Evolutionary conservation across 768 basidiomycete species (phyloP).

Genomic region (Neoboletus brunneissimus): DNA sequence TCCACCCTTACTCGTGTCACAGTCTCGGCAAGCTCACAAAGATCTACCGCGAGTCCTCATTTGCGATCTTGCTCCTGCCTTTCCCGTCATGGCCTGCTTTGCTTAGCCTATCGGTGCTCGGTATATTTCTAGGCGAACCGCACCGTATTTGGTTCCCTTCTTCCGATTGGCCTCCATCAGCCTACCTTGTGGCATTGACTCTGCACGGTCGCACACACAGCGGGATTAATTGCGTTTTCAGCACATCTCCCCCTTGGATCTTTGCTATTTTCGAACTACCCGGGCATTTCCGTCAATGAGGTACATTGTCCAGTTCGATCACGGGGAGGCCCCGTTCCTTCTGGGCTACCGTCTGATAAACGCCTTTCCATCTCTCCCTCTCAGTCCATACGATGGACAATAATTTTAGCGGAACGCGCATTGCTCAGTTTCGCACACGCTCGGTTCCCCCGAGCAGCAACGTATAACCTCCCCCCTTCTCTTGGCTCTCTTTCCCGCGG

Average conservation of each 20-base stretch:
- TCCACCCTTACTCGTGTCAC: constrained; percentile 24
- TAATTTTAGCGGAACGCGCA: constrained; percentile 6
- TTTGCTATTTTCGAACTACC: constrained; percentile 32
- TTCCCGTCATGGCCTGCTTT: constrained; percentile 32
- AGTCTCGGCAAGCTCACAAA: constrained; percentile 27
- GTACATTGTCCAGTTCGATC: constrained; percentile 33
- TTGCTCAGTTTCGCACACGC: constrained; percentile 1
- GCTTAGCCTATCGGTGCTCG: constrained; percentile 40
- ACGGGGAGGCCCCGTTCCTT: constrained; percentile 11
- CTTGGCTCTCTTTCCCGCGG: constrained; percentile 7
- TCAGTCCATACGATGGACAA: constrained; percentile 7
- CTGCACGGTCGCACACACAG: constrained; percentile 29
- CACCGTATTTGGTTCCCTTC: constrained; percentile 41
- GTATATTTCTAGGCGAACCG: constrained; percentile 42
- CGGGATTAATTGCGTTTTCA: constrained; percentile 31
- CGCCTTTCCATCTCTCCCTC: constrained; percentile 6
- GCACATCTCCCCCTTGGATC: constrained; percentile 48
- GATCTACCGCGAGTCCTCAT: constrained; percentile 17
- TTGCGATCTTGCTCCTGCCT: constrained; percentile 26
- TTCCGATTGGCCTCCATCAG: constrained; percentile 47
- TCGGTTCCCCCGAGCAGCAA: not conserved
- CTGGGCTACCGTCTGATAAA: constrained; percentile 20
- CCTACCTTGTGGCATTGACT: constrained; percentile 40
- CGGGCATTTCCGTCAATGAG: constrained; percentile 33
- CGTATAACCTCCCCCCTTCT: not conserved